Evolutionary conservation across 345 rosid genomes (phyloP), one percentile per base, ranked within the genome.

Genomic region (Turnera subulata): DNA sequence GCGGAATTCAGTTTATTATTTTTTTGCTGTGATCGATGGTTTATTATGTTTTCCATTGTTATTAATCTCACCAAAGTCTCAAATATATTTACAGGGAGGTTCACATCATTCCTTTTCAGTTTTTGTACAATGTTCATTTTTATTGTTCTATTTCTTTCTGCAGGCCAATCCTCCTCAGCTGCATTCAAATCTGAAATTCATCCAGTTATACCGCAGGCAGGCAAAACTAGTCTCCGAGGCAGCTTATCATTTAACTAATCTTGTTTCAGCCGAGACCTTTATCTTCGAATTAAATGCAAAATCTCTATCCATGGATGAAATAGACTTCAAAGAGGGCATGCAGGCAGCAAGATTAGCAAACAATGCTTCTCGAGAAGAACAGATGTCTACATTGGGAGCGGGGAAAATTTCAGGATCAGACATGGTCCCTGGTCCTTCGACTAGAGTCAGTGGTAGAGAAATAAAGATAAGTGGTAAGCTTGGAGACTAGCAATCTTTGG

Each of bases 101-200:
- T n/a, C n/a, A n/a, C n/a, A n/a, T n/a, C n/a, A n/a, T n/a, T n/a
- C n/a, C n/a, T n/a, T 29, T 29, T 29, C 35, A 29, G 35, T 29
- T 29, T 29, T 29, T 4, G 35, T 29, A 17, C 57, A 42, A n/a
- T n/a, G n/a, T n/a, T n/a, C n/a, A n/a, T n/a, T n/a, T n/a, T 33
- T 65, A 56, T 61, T 52, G 59, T 47, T 46, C 18, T 20, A 39
- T 53, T 37, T 45, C 56, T 50, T 37, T 64, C 46, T 53, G 53
- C 82, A 88, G 93, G 85, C 78, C 53, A 81, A 80, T 76, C 79
- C 82, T 65, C 75, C 73, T 20, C 80, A 76, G 65, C 62, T 88
- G 78, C 92, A 81, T 60, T 84, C 84, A 53, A 77, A 73, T 61
- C 81, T 82, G 61, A 82, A 59, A 69, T 83, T 71, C 79, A 66